Evolutionary conservation across 805 yeast species (phyloP).

Genomic region (Barnettozyma populi): DNA sequence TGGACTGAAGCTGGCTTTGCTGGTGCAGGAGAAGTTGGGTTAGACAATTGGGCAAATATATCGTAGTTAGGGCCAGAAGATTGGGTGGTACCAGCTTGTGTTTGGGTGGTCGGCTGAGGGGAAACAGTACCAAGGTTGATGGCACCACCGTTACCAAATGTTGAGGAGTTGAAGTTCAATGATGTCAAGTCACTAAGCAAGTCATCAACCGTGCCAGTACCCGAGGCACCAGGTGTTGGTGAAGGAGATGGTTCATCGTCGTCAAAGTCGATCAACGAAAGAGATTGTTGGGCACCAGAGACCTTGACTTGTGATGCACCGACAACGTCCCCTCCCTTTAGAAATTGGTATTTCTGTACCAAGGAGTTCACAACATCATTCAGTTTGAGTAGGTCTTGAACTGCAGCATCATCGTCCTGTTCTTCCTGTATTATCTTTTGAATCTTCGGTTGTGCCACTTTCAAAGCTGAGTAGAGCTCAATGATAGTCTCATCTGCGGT

Average conservation of each 20-base stretch:
- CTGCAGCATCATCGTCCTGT: constrained; percentile 60
- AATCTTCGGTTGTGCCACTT: constrained; percentile 81
- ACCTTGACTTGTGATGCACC: constrained; percentile 48
- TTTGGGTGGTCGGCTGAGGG: constrained; percentile 16
- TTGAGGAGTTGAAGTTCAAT: constrained; percentile 36
- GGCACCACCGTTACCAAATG: constrained; percentile 49
- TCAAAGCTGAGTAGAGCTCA: constrained; percentile 74
- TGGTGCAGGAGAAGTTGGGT: constrained; percentile 12
- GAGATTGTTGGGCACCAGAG: constrained; percentile 29
- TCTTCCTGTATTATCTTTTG: constrained; percentile 82
- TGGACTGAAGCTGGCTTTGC: constrained; percentile 15
- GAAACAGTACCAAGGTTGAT: constrained; percentile 35
- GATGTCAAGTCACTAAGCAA: constrained; percentile 67
- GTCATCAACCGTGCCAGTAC: constrained; percentile 50
- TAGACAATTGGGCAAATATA: constrained; percentile 18
- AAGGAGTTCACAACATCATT: constrained; percentile 73
- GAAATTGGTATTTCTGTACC: constrained; percentile 56
- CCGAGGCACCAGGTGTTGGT: constrained; percentile 25
- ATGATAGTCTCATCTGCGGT: constrained; percentile 58
- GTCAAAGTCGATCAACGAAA: constrained; percentile 71
- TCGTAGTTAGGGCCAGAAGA: constrained; percentile 25
- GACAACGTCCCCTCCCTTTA: constrained; percentile 57
- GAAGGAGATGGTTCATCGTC: constrained; percentile 30
- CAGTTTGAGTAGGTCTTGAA: constrained; percentile 56
- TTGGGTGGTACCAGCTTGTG: constrained; percentile 1